phyloP scores from a whole-genome alignment of 1,139 yeast species.

The Geotrichum candidum region DNA sequence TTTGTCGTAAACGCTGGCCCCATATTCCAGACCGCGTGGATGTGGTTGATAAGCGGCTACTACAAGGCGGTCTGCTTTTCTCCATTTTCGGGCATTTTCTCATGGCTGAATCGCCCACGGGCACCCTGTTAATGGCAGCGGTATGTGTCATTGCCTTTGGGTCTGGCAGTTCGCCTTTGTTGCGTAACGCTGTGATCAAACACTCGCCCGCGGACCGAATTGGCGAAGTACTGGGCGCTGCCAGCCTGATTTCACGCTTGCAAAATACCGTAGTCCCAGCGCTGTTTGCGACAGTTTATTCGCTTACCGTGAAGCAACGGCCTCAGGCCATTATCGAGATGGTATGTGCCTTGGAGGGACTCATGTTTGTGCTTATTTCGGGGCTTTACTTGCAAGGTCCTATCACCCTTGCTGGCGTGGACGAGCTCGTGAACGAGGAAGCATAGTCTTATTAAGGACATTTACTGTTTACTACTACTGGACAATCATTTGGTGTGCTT shows the following conservation, averaged over 20 bases:
- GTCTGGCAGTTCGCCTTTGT: conserved; percentile 36
- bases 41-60: conserved; percentile 46
- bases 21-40: conserved; percentile 40
- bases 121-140: conserved; percentile 39
- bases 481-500: too few relatives aligned
- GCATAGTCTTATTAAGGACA: background rate
- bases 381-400: conserved; percentile 15
- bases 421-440: background rate
- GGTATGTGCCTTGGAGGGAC: conserved; percentile 21
- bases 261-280: conserved; percentile 29
- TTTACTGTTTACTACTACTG: background rate
- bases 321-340: conserved; percentile 27
- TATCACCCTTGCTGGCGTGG: conserved; percentile 2
- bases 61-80: conserved; percentile 37
- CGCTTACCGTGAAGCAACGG: conserved; percentile 28
- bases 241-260: conserved; percentile 28
- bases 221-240: conserved; percentile 35
- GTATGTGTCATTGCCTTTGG: conserved; percentile 42
- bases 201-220: conserved; percentile 36
- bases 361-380: conserved; percentile 18
- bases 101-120: conserved; percentile 34
- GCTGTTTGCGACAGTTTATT: conserved; percentile 28
- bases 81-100: conserved; percentile 44
- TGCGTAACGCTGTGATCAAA: conserved; percentile 48
- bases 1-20: conserved; percentile 32